Conservation (phyloP, 345 rosid species). For the Populus simonii region DNA sequence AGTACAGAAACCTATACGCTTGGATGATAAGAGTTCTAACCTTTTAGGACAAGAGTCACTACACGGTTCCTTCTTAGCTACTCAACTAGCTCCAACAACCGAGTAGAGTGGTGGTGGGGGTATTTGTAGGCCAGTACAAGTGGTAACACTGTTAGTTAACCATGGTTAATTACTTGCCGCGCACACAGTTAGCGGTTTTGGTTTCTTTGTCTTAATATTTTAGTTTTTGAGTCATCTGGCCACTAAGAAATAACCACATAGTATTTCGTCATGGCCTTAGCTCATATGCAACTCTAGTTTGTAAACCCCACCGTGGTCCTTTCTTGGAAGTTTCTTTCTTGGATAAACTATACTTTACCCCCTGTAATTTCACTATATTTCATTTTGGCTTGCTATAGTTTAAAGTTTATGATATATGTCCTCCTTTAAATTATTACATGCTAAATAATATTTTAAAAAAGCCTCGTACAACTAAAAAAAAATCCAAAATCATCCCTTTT, state of each 20-base stretch:
- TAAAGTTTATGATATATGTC: too few species aligned
- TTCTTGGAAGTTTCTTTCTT: slow-evolving; percentile 7
- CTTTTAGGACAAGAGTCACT: not conserved
- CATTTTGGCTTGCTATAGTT: not conserved
- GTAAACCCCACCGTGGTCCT: not conserved
- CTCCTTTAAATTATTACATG: too few species aligned
- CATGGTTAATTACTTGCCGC: slow-evolving; percentile 2
- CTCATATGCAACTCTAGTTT: not conserved
- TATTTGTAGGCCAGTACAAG: not conserved
- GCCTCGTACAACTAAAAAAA: too few species aligned
- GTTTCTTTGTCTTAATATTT: not conserved
- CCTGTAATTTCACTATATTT: not conserved
- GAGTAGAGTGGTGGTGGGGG: not conserved
- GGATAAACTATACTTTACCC: not conserved
- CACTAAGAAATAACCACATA: not conserved
- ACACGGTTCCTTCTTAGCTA: not conserved
- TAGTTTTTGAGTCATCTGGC: not conserved
- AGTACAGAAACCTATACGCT: not conserved
- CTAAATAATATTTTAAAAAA: too few species aligned
- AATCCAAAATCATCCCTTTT: too few species aligned
- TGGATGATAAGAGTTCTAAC: not conserved
- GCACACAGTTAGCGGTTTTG: slow-evolving; percentile 2
- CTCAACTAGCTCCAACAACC: not conserved
- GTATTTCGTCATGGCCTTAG: not conserved
- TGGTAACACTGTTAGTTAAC: not conserved